phyloP scores from a whole-genome alignment of 768 basidiomycete species.

The Hortiboletus flavorubellus region DNA sequence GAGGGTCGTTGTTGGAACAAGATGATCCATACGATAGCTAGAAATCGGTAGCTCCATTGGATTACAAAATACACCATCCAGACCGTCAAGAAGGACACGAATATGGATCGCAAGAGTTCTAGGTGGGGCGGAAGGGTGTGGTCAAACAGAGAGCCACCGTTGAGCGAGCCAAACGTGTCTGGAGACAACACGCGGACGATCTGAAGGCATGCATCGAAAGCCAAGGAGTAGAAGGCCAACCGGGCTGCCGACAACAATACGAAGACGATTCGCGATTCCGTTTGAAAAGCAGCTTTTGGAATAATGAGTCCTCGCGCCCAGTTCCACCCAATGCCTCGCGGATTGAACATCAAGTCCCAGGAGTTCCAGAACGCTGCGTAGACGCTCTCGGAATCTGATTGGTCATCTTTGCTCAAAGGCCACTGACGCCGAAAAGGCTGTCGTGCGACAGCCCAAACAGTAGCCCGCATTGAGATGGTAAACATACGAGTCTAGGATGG shows the following conservation, averaged over 20 bases:
- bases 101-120: slow-evolving; percentile 37
- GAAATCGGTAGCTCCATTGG: slow-evolving; percentile 38
- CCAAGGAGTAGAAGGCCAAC: slow-evolving; percentile 2
- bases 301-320: slow-evolving; percentile 13
- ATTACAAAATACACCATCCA: slow-evolving; percentile 46
- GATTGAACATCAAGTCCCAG: slow-evolving; percentile 20
- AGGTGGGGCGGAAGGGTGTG: slow-evolving; percentile 29
- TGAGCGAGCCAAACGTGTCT: slow-evolving; percentile 30
- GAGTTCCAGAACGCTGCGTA: slow-evolving; percentile 18
- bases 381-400: background rate
- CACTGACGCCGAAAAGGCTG: background rate
- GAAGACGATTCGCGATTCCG: slow-evolving; percentile 14
- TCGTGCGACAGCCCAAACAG: slow-evolving; percentile 14
- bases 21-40: slow-evolving; percentile 41
- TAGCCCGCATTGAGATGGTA: slow-evolving; percentile 9
- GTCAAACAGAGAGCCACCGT: slow-evolving; percentile 36
- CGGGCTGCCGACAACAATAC: slow-evolving; percentile 5
- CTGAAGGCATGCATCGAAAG: slow-evolving; percentile 11
- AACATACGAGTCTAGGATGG: slow-evolving; percentile 12
- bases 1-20: slow-evolving; percentile 45
- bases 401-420: background rate
- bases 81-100: slow-evolving; percentile 43
- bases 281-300: slow-evolving; percentile 9
- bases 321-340: slow-evolving; percentile 27
- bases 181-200: slow-evolving; percentile 32